Evolutionary conservation across 1,284 basidiomycete species (phyloP), one percentile per base, ranked within the genome.

Genomic region (Prillingera fragicola): DNA sequence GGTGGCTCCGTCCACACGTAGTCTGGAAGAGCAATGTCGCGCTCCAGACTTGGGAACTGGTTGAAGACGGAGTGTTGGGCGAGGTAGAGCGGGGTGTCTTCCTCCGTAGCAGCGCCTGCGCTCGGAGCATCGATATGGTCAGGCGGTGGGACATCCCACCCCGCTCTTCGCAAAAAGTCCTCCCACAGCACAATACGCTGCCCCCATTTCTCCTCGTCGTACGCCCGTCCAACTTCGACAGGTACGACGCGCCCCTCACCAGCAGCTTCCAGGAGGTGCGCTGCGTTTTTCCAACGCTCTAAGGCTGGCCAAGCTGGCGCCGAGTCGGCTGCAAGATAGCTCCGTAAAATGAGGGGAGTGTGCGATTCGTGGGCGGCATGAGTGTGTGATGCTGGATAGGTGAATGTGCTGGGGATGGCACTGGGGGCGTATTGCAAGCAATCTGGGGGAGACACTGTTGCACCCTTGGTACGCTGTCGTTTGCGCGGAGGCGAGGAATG

Each of bases 171-270:
- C 12, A 91, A 73, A 61, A 97, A 91, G 4, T 74, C 75, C 25
- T 84, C 81, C 82, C 89, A 95, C 18, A 69, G 59, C 66, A 95
- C 79, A 45, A 97, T 75, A 49, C 72, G 72, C 68, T 95, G 94
- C 0, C 78, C 78, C 94, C 94, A 98, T 35, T 80, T 79, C 17
- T 80, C 78, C 12, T 77, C 75, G 25, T 87, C 80, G 67, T 98
- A 98, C 61, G 90, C 84, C 34, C 72, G 67, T 4, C 94, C 94
- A 21, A 94, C 74, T 69, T 98, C 94, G 9, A 97, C 82, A 5
- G 94, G 94, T 1, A 97, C 85, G 8, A 88, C 70, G 13, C 94
- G 78, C 4, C 85, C 89, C 24, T 78, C 79, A 8, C 91, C 91
- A 2, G 80, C 80, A 2, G 78, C 69, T 5, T 73, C 69, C 18